Conservation (phyloP, 805 yeast genomes). For the Candida alai region DNA sequence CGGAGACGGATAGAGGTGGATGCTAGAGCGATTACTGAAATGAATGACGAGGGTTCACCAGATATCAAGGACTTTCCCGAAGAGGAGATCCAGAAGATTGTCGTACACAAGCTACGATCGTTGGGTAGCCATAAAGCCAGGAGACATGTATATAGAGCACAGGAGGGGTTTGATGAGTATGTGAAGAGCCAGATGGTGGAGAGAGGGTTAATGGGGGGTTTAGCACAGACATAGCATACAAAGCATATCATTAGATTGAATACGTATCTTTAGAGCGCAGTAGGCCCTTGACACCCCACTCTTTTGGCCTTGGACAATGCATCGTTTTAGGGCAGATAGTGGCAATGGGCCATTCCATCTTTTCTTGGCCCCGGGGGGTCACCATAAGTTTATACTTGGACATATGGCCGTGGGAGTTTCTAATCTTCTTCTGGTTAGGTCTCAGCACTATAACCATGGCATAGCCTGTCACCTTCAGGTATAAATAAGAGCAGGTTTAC, state of each 20-base stretch:
- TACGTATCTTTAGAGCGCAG: constrained; percentile 1
- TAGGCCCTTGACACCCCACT: too few relatives aligned
- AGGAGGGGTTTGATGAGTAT: constrained; percentile 11
- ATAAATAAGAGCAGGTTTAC: too few relatives aligned
- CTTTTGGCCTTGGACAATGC: too few relatives aligned
- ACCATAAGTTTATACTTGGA: too few relatives aligned
- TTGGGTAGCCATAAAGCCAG: constrained; percentile 9
- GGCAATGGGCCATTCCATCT: too few relatives aligned
- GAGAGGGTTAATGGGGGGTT: constrained; percentile 11
- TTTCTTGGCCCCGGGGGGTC: too few relatives aligned
- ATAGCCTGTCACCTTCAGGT: too few relatives aligned
- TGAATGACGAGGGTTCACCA: neutral
- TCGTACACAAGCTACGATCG: constrained; percentile 4
- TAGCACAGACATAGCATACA: neutral
- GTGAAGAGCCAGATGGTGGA: constrained; percentile 14
- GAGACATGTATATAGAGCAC: constrained; percentile 9
- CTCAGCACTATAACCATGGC: too few relatives aligned
- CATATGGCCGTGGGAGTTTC: too few relatives aligned
- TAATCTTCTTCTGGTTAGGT: too few relatives aligned
- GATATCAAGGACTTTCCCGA: neutral
- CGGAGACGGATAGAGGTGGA: neutral
- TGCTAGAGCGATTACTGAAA: neutral
- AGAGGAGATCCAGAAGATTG: neutral
- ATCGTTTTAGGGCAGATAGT: too few relatives aligned
- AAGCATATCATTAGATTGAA: constrained; percentile 1